These are phyloP conservation scores for Trametes coccinea DNA, from an alignment of 768 basidiomycete species.

Conservation along the genomic window DNA sequence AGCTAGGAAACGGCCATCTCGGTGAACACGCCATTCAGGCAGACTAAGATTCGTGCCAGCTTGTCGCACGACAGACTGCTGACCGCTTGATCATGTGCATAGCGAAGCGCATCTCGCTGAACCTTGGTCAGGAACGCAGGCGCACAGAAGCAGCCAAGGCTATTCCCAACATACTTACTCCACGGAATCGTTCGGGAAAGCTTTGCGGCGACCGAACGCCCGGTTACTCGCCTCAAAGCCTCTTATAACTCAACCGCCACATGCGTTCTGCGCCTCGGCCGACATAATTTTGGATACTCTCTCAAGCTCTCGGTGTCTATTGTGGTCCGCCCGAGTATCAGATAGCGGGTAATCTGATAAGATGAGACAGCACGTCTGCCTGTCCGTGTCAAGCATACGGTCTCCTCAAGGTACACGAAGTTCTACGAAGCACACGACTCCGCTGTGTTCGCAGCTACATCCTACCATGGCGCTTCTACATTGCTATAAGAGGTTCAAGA, in stretches of 20 bases:
- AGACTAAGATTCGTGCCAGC: too few relatives aligned
- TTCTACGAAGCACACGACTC: background rate
- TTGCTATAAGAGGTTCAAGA: background rate
- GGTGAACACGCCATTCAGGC: too few relatives aligned
- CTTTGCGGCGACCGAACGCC: too few relatives aligned
- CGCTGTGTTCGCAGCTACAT: background rate
- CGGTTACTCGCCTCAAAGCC: too few relatives aligned
- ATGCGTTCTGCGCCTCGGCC: background rate
- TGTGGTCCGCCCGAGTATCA: background rate
- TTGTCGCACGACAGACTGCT: too few relatives aligned
- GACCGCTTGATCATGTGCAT: too few relatives aligned
- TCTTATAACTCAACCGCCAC: background rate
- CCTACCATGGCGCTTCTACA: background rate
- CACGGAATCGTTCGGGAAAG: too few relatives aligned
- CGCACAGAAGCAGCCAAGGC: too few relatives aligned
- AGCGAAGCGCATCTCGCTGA: too few relatives aligned
- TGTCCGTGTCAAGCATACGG: background rate
- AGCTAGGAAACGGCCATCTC: too few relatives aligned
- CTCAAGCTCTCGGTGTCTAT: background rate
- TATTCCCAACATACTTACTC: too few relatives aligned
- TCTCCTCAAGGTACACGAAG: conserved; percentile 2
- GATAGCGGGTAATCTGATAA: conserved; percentile 15
- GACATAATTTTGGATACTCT: background rate
- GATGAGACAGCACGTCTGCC: conserved; percentile 4
- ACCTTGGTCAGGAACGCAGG: too few relatives aligned